Percentiles rank a stretch among this genome's conserved stretches.
These are phyloP conservation scores for Discostella stelligera DNA, from an alignment of 352 stramenopile species.

Conservation along the genomic window DNA sequence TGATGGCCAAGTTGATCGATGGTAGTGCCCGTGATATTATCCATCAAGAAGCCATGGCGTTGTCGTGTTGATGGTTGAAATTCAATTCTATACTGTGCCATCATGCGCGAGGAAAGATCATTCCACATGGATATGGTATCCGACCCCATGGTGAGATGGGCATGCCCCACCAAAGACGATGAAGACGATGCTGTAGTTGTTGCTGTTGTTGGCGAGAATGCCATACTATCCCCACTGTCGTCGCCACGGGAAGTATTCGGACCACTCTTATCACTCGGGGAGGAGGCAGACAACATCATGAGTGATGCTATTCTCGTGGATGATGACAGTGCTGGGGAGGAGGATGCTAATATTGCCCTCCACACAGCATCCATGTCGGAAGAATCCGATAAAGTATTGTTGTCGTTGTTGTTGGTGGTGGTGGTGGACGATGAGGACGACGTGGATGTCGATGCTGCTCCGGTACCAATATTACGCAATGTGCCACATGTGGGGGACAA, in stretches of 20 bases:
- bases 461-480: not conserved
- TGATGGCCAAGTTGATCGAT: not conserved
- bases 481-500: not conserved
- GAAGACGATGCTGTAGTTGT: not conserved
- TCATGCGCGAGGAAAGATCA: constrained; percentile 28
- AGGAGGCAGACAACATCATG: constrained; percentile 1
- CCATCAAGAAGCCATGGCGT: not conserved
- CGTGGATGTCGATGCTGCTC: not conserved
- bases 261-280: not conserved
- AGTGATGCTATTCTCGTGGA: not conserved
- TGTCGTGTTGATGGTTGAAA: constrained; percentile 14
- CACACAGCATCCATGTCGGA: not conserved
- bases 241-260: not conserved
- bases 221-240: not conserved
- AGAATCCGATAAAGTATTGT: not conserved
- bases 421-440: not conserved
- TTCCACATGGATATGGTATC: constrained; percentile 52
- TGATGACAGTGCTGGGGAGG: not conserved
- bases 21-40: not conserved
- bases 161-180: constrained; percentile 16
- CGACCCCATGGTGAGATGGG: constrained; percentile 36
- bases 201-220: not conserved
- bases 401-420: not conserved
- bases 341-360: not conserved
- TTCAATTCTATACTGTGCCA: constrained; percentile 31